These are phyloP conservation scores for Stagonosporopsis vannaccii DNA, from an alignment of 2,329 filamentous ascomycete species.

Conservation along the genomic window DNA sequence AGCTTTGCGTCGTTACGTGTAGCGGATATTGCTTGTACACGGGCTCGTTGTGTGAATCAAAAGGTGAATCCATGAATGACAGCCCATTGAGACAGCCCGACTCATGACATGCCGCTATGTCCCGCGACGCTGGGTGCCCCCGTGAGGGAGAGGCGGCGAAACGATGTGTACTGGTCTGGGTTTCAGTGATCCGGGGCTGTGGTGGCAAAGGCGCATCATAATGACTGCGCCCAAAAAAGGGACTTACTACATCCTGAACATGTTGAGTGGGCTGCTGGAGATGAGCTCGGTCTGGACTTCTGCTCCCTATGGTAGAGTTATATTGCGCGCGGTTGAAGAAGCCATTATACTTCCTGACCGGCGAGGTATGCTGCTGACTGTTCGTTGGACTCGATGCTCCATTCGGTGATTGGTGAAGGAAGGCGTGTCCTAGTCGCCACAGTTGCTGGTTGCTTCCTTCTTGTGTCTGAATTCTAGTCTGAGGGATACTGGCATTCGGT, in stretches of 20 bases:
- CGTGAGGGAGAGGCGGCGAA: constrained; percentile 37
- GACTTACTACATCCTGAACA: constrained; percentile 49
- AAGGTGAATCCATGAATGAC: constrained; percentile 46
- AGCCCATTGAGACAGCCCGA: constrained; percentile 43
- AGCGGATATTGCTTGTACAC: constrained; percentile 6
- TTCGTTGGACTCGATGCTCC: constrained; percentile 5
- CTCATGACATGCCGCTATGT: constrained; percentile 28
- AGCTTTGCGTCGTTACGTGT: constrained; percentile 2
- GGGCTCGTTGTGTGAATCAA: constrained; percentile 28
- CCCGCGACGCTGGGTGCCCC: constrained; percentile 19
- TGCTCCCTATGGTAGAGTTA: neutral
- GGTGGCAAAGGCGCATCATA: constrained; percentile 21
- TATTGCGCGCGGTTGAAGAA: constrained; percentile 16
- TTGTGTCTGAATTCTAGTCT: neutral
- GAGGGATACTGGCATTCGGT: constrained; percentile 10
- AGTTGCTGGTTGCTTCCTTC: constrained; percentile 5
- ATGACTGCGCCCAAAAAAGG: constrained; percentile 46
- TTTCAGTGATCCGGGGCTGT: constrained; percentile 34
- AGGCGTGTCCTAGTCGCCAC: constrained; percentile 27
- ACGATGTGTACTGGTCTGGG: constrained; percentile 37
- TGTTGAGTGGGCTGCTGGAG: constrained; percentile 21
- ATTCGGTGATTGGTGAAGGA: constrained; percentile 28
- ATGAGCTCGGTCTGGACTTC: neutral
- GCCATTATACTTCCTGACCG: constrained; percentile 4
- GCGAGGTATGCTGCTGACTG: neutral